These are phyloP conservation scores for Neurospora sp. DNA, from an alignment of 495 filamentous ascomycete species.

Conservation along the genomic window DNA sequence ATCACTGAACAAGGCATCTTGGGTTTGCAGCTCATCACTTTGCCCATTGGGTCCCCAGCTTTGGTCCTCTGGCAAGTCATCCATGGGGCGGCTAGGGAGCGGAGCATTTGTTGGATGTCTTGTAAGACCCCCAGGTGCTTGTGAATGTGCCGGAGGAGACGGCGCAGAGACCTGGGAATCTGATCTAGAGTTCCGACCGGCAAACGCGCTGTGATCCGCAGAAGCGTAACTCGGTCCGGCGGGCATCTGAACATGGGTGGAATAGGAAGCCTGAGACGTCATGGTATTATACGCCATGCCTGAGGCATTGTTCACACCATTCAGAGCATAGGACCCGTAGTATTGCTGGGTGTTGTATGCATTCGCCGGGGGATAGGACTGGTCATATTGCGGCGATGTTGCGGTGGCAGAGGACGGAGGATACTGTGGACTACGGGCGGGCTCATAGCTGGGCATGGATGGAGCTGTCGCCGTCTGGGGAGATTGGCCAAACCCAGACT, in stretches of 20 bases:
- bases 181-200: slow-evolving; percentile 30
- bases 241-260: slow-evolving; percentile 36
- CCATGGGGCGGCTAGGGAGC: slow-evolving; percentile 41
- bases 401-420: slow-evolving; percentile 10
- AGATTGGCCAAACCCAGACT: slow-evolving; percentile 20
- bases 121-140: slow-evolving; percentile 24
- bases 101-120: slow-evolving; percentile 47
- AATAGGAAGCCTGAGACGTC: slow-evolving; percentile 34
- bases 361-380: slow-evolving; percentile 14
- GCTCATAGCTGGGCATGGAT: slow-evolving; percentile 23
- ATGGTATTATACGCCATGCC: slow-evolving; percentile 23
- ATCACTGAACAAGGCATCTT: slow-evolving; percentile 44
- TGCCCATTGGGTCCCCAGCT: slow-evolving; percentile 25
- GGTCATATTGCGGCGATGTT: slow-evolving; percentile 19
- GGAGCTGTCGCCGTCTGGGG: slow-evolving; percentile 22
- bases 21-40: slow-evolving; percentile 27
- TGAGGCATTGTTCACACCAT: slow-evolving; percentile 16
- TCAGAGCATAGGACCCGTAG: slow-evolving; percentile 17
- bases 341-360: slow-evolving; percentile 14
- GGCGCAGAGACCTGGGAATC: slow-evolving; percentile 34
- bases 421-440: slow-evolving; percentile 27
- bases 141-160: slow-evolving; percentile 27
- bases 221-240: slow-evolving; percentile 35
- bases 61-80: slow-evolving; percentile 29
- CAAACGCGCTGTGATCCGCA: slow-evolving; percentile 31